phyloP scores from a whole-genome alignment of 306 rosid genomes.

The Arachis stenosperma region DNA sequence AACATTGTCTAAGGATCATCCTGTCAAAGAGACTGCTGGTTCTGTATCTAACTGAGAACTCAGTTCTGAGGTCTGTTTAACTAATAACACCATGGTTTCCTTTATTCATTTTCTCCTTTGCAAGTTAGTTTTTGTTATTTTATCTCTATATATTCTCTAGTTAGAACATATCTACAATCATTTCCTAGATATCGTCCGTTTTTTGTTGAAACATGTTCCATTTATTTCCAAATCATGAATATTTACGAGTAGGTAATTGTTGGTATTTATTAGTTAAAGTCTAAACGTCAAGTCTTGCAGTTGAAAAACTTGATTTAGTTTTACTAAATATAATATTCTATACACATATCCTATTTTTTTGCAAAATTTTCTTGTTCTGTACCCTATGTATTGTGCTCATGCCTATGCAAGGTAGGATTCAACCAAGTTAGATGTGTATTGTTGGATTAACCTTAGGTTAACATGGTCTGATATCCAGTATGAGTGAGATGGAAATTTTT shows the following conservation, averaged over 20 bases:
- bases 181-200: no score
- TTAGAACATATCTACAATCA: neutral
- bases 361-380: no score
- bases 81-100: neutral
- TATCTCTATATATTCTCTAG: neutral
- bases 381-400: no score
- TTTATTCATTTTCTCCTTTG: neutral
- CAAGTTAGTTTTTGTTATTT: conserved; percentile 12
- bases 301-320: no score
- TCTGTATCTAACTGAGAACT: conserved; percentile 46
- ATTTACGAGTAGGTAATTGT: neutral
- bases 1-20: conserved; percentile 53
- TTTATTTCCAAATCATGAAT: neutral
- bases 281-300: no score
- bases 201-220: no score
- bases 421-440: neutral
- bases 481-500: neutral
- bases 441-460: neutral
- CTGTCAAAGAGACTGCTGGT: conserved; percentile 52
- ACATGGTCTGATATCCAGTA: neutral
- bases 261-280: no score
- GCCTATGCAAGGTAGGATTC: no score
- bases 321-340: no score
- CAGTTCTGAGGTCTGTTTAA: conserved; percentile 25
- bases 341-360: no score